Conservation (phyloP, 768 basidiomycete species). For the Mycena alexandri region DNA sequence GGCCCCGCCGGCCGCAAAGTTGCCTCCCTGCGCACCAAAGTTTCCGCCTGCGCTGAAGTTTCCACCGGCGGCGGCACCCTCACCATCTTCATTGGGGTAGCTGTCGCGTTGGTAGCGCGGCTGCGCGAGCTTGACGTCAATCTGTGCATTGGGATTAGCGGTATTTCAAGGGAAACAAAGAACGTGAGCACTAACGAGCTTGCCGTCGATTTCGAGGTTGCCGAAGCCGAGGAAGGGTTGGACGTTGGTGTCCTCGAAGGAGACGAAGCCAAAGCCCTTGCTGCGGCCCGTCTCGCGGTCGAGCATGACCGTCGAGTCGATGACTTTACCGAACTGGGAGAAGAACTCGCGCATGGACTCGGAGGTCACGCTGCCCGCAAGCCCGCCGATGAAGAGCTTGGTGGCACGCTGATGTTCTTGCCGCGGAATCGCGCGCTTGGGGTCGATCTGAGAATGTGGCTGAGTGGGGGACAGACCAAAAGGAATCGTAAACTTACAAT, state of each 20-base stretch:
- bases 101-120: slow-evolving; percentile 86
- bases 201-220: slow-evolving; percentile 93
- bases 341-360: slow-evolving; percentile 96
- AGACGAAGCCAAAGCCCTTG: slow-evolving; percentile 98
- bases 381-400: slow-evolving; percentile 96
- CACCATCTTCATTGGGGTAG: slow-evolving; percentile 64
- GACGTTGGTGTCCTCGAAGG: slow-evolving; percentile 92
- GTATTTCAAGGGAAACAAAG: background rate
- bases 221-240: slow-evolving; percentile 90
- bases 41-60: slow-evolving; percentile 58
- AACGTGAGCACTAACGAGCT: slow-evolving; percentile 72
- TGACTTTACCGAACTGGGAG: slow-evolving; percentile 93
- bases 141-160: slow-evolving; percentile 60
- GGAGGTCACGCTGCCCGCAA: slow-evolving; percentile 92
- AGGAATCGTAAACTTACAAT: slow-evolving; percentile 72
- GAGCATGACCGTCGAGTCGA: slow-evolving; percentile 98
- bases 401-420: slow-evolving; percentile 95
- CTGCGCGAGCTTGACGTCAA: slow-evolving; percentile 97
- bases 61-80: slow-evolving; percentile 50
- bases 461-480: background rate
- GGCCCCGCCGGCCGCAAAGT: slow-evolving; percentile 41
- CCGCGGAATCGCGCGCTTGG: slow-evolving; percentile 98
- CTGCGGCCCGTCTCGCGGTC: slow-evolving; percentile 95
- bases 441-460: slow-evolving; percentile 82
- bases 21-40: slow-evolving; percentile 46